Percentiles rank a stretch among this genome's conserved stretches.
These are phyloP conservation scores for Lupinus albus DNA, from an alignment of 306 rosid species.

Conservation along the genomic window DNA sequence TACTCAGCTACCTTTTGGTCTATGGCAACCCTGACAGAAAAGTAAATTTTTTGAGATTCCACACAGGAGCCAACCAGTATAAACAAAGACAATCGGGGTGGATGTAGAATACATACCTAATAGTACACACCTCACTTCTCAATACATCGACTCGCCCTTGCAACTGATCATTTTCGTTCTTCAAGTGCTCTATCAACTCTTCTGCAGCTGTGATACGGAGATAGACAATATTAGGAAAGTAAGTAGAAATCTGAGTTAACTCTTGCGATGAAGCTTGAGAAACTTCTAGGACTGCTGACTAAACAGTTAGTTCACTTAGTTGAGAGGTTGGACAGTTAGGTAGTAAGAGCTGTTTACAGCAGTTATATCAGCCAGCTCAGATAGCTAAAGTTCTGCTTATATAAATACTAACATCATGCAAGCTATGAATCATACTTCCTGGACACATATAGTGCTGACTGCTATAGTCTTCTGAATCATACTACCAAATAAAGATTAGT, in stretches of 20 bases:
- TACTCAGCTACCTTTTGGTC: conserved; percentile 34
- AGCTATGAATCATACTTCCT: too few relatives aligned
- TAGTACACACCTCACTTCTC: conserved; percentile 63
- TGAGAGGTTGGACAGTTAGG: too few relatives aligned
- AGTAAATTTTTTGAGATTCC: conserved; percentile 32
- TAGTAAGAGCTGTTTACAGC: too few relatives aligned
- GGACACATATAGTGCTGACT: too few relatives aligned
- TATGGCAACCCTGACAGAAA: conserved; percentile 57
- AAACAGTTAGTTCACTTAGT: too few relatives aligned
- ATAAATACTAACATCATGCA: too few relatives aligned
- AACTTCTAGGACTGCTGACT: too few relatives aligned
- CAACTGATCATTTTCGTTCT: conserved; percentile 62
- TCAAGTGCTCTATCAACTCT: conserved; percentile 69
- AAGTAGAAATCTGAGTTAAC: too few relatives aligned
- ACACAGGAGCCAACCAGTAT: neutral
- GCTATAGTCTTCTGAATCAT: neutral
- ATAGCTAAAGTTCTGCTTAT: too few relatives aligned
- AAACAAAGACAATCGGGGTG: conserved; percentile 5
- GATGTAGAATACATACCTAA: conserved; percentile 57
- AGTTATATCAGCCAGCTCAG: too few relatives aligned
- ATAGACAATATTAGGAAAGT: neutral
- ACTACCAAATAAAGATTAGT: neutral
- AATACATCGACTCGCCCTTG: conserved; percentile 57
- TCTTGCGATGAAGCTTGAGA: too few relatives aligned
- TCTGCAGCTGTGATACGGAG: conserved; percentile 67